Evolutionary conservation across 164 flowering plant genomes (phyloP), one percentile per base, ranked within the genome.

Genomic region (Brasenia schreberi): DNA sequence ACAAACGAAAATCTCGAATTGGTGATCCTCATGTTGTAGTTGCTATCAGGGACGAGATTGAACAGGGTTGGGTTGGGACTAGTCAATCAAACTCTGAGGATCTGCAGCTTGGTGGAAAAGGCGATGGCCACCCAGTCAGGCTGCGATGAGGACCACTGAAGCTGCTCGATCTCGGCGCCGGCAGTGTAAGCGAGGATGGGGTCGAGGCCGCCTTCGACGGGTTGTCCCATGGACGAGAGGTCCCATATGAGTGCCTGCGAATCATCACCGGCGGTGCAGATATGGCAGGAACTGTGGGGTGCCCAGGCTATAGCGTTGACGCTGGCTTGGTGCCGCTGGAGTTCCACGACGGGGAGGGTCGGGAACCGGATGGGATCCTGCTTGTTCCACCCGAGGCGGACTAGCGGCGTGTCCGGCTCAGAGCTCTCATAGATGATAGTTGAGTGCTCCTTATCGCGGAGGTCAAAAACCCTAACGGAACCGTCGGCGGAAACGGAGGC

Each of bases 121-220:
- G 96, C 94, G 67, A 91, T 87, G 0, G 96, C 97, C 1, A 91
- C 96, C 96, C 97, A 91, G 72, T 91, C 97, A 9, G 97, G 94
- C 83, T 86, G 96, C 2, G 93, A 83, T 0, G 93, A 83, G 0
- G 96, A 89, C 97, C 97, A 91, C 69, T 91, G 97, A 70, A 91
- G 76, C 87, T 91, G 97, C 85, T 91, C 92, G 49, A 91, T 89
- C 73, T 87, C 94, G 0, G 97, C 91, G 14, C 93, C 97, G 0
- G 97, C 93, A 0, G 96, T 87, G 61, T 91, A 89, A 0, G 96
- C 96, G 43, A 91, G 77, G 60, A 91, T 87, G 0, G 97, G 96
- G 68, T 91, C 97, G 66, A 91, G 68, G 0, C 97, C 97, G 5
- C 92, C 93, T 61, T 91, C 97, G 5, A 88, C 85, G 0, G 92